These are phyloP conservation scores for Leishmania major DNA, from an alignment of 208 protist species.

Conservation along the genomic window DNA sequence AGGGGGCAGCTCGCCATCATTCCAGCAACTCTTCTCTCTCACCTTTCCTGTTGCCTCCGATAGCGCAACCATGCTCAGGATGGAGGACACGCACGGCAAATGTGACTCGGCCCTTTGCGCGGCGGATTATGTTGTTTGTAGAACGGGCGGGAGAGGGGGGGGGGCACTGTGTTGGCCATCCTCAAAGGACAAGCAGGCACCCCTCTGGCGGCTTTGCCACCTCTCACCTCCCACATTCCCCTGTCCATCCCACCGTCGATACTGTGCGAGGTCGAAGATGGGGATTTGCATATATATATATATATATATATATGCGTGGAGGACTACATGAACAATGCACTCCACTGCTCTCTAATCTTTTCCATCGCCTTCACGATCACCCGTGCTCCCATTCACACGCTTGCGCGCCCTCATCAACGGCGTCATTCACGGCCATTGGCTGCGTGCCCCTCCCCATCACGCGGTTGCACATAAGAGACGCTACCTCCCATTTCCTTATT, in stretches of 20 bases:
- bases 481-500: neutral
- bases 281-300: neutral
- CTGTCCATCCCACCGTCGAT: neutral
- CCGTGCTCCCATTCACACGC: neutral
- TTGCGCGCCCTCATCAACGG: neutral
- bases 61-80: neutral
- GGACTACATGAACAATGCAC: neutral
- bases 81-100: neutral
- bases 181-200: neutral
- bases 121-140: neutral
- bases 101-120: neutral
- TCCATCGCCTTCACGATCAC: neutral
- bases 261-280: neutral
- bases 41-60: neutral
- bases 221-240: neutral
- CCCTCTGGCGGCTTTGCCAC: neutral
- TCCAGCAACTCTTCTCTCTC: neutral
- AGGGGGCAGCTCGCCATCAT: neutral
- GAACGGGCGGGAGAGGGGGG: neutral
- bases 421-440: neutral
- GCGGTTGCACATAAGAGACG: neutral
- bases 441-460: neutral
- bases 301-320: neutral
- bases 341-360: neutral
- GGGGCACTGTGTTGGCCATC: neutral